Conservation (phyloP, 2,329 filamentous ascomycete species). For the Hortaea sp. region DNA sequence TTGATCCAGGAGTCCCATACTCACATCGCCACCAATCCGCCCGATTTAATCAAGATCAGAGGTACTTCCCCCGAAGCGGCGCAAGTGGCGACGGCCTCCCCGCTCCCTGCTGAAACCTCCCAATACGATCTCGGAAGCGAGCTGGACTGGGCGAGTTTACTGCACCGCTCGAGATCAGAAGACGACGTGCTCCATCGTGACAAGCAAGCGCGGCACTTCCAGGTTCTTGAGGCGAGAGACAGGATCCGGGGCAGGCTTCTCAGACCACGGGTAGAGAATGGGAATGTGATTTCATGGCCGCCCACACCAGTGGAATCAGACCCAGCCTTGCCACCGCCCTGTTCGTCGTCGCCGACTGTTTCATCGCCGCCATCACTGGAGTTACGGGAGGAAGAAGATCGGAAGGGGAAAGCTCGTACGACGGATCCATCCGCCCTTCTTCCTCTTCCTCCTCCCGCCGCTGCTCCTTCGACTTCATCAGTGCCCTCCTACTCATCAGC, state of each 20-base stretch:
- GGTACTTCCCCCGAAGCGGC: neutral
- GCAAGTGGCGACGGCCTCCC: too few relatives aligned
- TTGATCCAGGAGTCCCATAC: neutral
- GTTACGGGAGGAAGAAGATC: too few relatives aligned
- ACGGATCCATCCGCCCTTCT: too few relatives aligned
- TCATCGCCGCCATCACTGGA: too few relatives aligned
- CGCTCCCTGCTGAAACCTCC: neutral
- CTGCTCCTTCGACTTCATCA: too few relatives aligned
- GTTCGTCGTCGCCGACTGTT: too few relatives aligned
- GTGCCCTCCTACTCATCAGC: too few relatives aligned
- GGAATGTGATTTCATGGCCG: neutral
- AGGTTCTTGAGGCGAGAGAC: neutral
- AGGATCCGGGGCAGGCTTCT: neutral
- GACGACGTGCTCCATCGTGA: neutral
- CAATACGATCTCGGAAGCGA: neutral
- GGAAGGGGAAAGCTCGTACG: too few relatives aligned
- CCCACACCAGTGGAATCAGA: neutral
- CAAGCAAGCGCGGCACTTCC: neutral
- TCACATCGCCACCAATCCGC: conserved; percentile 1
- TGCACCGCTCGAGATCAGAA: neutral
- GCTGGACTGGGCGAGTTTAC: neutral
- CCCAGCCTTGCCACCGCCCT: too few relatives aligned
- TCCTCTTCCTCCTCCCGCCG: too few relatives aligned
- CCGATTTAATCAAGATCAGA: conserved; percentile 10
- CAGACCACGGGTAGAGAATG: neutral